Evolutionary conservation across 2,329 filamentous ascomycete genomes (phyloP), one percentile per base, ranked within the genome.

Genomic region (Penicillium sp.): DNA sequence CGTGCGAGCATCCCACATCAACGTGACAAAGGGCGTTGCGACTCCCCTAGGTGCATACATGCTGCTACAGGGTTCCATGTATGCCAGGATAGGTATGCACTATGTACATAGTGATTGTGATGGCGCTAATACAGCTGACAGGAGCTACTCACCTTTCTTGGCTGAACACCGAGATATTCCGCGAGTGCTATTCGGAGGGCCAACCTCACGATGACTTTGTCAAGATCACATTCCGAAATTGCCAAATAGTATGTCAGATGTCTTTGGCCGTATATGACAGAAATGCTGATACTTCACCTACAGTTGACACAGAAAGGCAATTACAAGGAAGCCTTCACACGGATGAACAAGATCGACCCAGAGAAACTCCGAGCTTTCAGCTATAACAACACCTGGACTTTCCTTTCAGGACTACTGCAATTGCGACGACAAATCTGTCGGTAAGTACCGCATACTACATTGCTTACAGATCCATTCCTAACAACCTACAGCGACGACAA

Each of bases 1-100:
- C 57, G 82, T 89, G n/a, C 88, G 91, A 66, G 89, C 90, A 60
- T 90, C 89, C 1, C 89, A 94, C 64, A 77, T 96, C 29, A 88
- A 91, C 57, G 80, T 92, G n/a, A 86, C 87, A 53, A 88, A 88
- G 62, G 86, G 89, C 60, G 82, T 94, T 67, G 83, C 83, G 63
- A 84, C 80, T 64, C 86, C 89, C 72, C 84, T 90, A 62, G 90
- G 90, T 1, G 82, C 87, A 1, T 86, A 92, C 61, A 81, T 91
- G 56, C 80, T 91, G 3, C 80, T 96, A 40, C 82, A 84, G 46
- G 86, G 88, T 31, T 82, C 89, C 0, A 71, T 94, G 1, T 96
- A 89, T 81, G 86, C 87, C 49, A 82, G 92, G 37, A 80, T 96
- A 32, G 93, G 90, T 68, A 73, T 81, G 54, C 68, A n/a, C 27